Conservation (phyloP, 345 rosid genomes). For the Lepidium aucheri region DNA sequence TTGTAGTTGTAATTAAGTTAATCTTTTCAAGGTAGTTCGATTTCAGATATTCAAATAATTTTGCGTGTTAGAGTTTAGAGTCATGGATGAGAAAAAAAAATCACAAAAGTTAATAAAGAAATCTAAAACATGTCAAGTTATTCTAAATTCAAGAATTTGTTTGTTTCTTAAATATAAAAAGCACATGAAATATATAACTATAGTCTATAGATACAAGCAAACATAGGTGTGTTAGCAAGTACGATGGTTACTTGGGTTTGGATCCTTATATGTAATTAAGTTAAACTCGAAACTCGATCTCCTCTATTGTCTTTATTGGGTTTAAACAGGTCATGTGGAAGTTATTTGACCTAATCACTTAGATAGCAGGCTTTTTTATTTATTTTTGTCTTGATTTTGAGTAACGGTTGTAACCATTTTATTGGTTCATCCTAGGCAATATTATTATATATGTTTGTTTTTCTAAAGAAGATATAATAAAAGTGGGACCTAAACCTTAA, state of each 20-base stretch:
- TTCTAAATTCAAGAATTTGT: no score
- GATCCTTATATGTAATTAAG: neutral
- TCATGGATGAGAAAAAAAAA: no score
- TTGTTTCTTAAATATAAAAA: no score
- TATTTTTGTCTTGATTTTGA: no score
- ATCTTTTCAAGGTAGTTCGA: no score
- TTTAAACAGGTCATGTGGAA: slow-evolving; percentile 9
- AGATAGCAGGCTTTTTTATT: neutral
- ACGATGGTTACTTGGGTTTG: slow-evolving; percentile 3
- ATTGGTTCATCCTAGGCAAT: neutral
- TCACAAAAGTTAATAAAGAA: no score
- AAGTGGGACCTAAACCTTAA: slow-evolving; percentile 23
- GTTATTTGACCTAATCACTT: slow-evolving; percentile 14
- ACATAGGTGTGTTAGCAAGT: neutral
- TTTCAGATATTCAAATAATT: no score
- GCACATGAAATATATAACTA: no score
- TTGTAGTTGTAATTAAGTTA: no score
- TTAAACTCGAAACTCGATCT: neutral
- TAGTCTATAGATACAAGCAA: no score
- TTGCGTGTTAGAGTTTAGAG: no score
- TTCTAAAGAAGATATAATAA: neutral
- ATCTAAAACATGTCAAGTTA: no score
- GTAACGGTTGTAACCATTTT: neutral
- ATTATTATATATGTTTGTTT: neutral
- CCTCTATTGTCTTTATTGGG: neutral